Evolutionary conservation across 2,329 filamentous ascomycete species (phyloP), one percentile per base, ranked within the genome.

Genomic region (Chaetothyriales sp.): DNA sequence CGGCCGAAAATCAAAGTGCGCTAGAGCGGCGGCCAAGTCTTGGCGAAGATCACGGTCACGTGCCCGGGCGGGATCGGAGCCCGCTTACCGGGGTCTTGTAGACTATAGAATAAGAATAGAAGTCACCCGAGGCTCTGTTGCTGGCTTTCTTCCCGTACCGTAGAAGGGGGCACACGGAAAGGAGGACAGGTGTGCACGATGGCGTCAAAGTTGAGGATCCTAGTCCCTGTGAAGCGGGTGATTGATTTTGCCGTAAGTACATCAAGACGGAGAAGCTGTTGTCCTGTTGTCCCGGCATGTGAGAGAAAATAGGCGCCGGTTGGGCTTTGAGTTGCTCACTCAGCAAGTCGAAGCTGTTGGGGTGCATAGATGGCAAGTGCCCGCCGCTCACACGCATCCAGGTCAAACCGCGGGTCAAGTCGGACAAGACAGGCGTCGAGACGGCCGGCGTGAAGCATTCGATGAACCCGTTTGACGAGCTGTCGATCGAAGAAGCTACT

Each of bases 381-480:
- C 9, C 18, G n/a, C 29, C 15, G 20, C 20, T 54, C 50, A 51
- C 45, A 25, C 4, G 8, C 29, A 6, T 18, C 5, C 60, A 83
- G 81, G 73, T 83, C 73, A 84, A 83, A 71, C 81, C 81, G 50
- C 79, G 81, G 60, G 80, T 84, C 65, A 84, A 83, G 73, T 81
- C 81, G 61, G 67, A 81, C 58, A 76, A 81, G 71, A 95, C 90
- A 56, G 90, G 82, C 66, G 85, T 98, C 71, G 90, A 95, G 72
- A 95, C 86, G 51, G 77, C 83, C 58, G 86, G 86, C 61, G 89
- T 97, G 65, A 97, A 97, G 73, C 90, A 97, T 78, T 89, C 84
- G 67, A 90, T 98, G 81, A 98, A 97, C 77, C 92, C 92, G 18
- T 98, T 98, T 73, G 92, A 98, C 76, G 92, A 98, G 70, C 86